A percentile compares a stretch with the other conserved stretches of the same genome.
phyloP scores from a whole-genome alignment of 805 yeast species.

The Myxozyma udenii region DNA sequence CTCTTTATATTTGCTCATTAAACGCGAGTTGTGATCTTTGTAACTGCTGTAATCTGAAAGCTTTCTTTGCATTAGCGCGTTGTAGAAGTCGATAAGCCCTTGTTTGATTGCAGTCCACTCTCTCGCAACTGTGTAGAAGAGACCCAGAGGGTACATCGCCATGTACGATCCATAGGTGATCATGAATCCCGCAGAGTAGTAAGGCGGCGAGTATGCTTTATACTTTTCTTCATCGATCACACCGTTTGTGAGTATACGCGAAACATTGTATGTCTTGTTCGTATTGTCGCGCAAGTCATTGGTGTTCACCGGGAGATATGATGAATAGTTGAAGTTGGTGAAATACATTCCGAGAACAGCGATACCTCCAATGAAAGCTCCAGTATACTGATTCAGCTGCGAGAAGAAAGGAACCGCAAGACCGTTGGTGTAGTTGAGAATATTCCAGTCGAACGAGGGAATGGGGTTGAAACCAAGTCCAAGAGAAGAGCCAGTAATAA shows the following conservation, averaged over 20 bases:
- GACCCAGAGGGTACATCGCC: conserved; percentile 45
- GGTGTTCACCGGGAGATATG: conserved; percentile 54
- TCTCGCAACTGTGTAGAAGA: conserved; percentile 4
- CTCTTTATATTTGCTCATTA: conserved; percentile 57
- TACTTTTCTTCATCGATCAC: conserved; percentile 49
- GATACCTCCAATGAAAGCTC: conserved; percentile 49
- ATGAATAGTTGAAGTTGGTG: conserved; percentile 53
- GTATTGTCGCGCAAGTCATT: conserved; percentile 50
- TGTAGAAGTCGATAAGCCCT: conserved; percentile 8
- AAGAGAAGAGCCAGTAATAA: conserved; percentile 57
- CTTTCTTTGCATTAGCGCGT: conserved; percentile 28
- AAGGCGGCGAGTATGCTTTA: conserved; percentile 60
- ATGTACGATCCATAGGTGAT: conserved; percentile 60
- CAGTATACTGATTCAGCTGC: conserved; percentile 45
- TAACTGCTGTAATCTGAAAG: conserved; percentile 26
- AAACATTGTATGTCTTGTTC: conserved; percentile 50
- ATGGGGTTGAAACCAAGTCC: conserved; percentile 66
- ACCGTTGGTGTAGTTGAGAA: conserved; percentile 43
- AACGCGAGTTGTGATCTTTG: conserved; percentile 52
- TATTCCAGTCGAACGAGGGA: conserved; percentile 63
- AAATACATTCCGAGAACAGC: conserved; percentile 51
- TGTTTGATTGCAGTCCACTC: conserved; percentile 6
- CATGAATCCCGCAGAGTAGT: conserved; percentile 52
- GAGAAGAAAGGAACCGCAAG: conserved; percentile 22
- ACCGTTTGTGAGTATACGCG: conserved; percentile 48